Evolutionary conservation across 306 rosid species (phyloP), one percentile per base, ranked within the genome.

Genomic region (Adenanthera pavonina): DNA sequence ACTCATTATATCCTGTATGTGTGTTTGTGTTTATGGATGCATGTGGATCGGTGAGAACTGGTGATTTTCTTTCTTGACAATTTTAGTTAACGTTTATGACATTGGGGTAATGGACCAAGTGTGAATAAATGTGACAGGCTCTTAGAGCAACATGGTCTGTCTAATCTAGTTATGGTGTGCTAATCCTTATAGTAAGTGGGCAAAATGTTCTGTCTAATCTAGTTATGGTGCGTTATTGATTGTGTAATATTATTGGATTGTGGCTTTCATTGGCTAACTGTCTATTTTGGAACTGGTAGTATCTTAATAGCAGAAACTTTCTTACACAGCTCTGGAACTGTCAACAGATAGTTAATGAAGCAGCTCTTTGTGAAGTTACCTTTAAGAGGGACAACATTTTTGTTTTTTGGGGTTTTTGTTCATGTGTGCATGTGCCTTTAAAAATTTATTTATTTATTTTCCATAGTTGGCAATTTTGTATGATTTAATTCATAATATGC

Each of bases 401-500:
- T 79, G 70, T 70, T 33, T 41, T 40, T 69, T 25, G 30, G 41
- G 48, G 60, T 44, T 56, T 5, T 30, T 57, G 35, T 30, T 48
- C 36, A 34, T 35, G 2, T 69, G 78, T 7, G 49, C 6, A 4
- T 43, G 25, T 14, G 34, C 73, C 62, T 52, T 72, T 62, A 20
- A 17, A 57, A 59, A 3, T 8, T 3, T 25, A 7, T 25, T 25
- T 25, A 8, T 77, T 51, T 51, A 12, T 35, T 73, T 44, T 73
- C 17, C 40, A 48, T 66, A 33, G 19, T 34, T 47, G 15, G 34
- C 49, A 30, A 46, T 62, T 75, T 52, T 51, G 20, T 44, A 8
- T 68, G 69, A 36, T 71, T 49, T 20, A 75, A 8, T 11, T 17
- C 60, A 44, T 76, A 74, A 56, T 65, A 49, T 80, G 20, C 36